phyloP scores from a whole-genome alignment of 1,284 basidiomycete species.

The Boletus semigastroideus region DNA sequence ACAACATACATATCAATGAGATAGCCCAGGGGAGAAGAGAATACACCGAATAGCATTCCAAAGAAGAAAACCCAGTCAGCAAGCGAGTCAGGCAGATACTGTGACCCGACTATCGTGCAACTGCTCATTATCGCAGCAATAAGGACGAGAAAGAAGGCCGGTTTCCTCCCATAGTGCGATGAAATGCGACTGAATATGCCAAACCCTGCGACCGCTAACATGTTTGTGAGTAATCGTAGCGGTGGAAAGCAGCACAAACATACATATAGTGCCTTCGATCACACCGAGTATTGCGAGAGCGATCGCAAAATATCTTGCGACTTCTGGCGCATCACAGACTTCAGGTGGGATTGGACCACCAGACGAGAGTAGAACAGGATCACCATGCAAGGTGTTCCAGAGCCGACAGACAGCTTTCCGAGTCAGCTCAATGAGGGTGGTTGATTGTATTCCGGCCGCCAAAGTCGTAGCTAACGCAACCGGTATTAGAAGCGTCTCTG shows the following conservation, averaged over 20 bases:
- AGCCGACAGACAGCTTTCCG: slow-evolving; percentile 28
- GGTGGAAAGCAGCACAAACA: background rate
- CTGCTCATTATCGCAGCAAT: slow-evolving; percentile 12
- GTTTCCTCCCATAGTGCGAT: slow-evolving; percentile 32
- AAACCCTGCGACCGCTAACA: slow-evolving; percentile 19
- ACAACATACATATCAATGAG: slow-evolving; percentile 32
- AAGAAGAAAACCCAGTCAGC: slow-evolving; percentile 18
- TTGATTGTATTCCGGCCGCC: slow-evolving; percentile 22
- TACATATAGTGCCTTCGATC: slow-evolving; percentile 24
- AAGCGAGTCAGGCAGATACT: slow-evolving; percentile 9
- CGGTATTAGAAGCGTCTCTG: slow-evolving; percentile 28
- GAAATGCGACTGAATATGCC: slow-evolving; percentile 27
- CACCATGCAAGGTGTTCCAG: slow-evolving; percentile 24
- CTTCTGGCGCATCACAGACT: slow-evolving; percentile 25
- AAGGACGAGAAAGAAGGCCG: slow-evolving; percentile 25
- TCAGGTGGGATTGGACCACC: slow-evolving; percentile 12
- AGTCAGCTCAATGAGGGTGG: slow-evolving; percentile 32
- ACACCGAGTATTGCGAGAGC: slow-evolving; percentile 16
- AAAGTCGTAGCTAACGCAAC: slow-evolving; percentile 26
- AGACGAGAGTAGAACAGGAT: slow-evolving; percentile 5
- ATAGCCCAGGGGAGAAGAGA: slow-evolving; percentile 18
- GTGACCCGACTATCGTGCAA: slow-evolving; percentile 22
- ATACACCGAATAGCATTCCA: slow-evolving; percentile 17
- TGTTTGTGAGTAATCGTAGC: slow-evolving; percentile 3
- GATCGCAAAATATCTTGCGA: slow-evolving; percentile 23